Conservation (phyloP, 805 yeast genomes). For the Wickerhamiella azyma region DNA sequence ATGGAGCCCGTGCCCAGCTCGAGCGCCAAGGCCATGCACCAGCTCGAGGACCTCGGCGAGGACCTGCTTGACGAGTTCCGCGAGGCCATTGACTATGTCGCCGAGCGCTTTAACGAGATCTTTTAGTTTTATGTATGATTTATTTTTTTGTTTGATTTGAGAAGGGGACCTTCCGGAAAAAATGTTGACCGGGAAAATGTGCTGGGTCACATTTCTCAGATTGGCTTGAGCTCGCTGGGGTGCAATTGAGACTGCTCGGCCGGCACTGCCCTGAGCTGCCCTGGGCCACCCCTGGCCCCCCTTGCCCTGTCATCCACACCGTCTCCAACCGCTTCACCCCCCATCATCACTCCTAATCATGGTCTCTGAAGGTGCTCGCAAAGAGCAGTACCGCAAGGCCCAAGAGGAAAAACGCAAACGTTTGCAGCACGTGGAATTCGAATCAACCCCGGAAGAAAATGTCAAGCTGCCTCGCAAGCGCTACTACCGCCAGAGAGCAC, state of each 20-base stretch:
- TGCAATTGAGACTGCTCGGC: too few relatives aligned
- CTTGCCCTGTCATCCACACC: too few relatives aligned
- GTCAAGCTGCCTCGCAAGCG: constrained; percentile 60
- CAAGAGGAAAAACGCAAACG: constrained; percentile 37
- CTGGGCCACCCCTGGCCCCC: too few relatives aligned
- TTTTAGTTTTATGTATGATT: constrained; percentile 3
- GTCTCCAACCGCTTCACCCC: background rate
- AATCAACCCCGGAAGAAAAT: constrained; percentile 20
- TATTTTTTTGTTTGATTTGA: background rate
- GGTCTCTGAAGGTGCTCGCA: constrained; percentile 19
- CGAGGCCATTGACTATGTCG: constrained; percentile 5
- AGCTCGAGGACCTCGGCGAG: constrained; percentile 5
- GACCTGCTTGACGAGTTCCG: constrained; percentile 3
- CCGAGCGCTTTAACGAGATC: constrained; percentile 2
- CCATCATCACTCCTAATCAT: background rate
- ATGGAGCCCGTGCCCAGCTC: constrained; percentile 1
- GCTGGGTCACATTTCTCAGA: too few relatives aligned
- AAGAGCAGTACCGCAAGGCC: constrained; percentile 28
- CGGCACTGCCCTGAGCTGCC: too few relatives aligned
- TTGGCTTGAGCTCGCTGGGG: too few relatives aligned
- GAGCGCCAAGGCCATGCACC: background rate
- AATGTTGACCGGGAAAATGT: too few relatives aligned
- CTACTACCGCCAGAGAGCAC: constrained; percentile 92
- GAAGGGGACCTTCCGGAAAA: too few relatives aligned
- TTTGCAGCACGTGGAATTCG: constrained; percentile 35